A percentile compares a stretch with the other conserved stretches of the same genome.
Conservation (phyloP, 768 basidiomycete species). For the Kondoa subrosea region DNA sequence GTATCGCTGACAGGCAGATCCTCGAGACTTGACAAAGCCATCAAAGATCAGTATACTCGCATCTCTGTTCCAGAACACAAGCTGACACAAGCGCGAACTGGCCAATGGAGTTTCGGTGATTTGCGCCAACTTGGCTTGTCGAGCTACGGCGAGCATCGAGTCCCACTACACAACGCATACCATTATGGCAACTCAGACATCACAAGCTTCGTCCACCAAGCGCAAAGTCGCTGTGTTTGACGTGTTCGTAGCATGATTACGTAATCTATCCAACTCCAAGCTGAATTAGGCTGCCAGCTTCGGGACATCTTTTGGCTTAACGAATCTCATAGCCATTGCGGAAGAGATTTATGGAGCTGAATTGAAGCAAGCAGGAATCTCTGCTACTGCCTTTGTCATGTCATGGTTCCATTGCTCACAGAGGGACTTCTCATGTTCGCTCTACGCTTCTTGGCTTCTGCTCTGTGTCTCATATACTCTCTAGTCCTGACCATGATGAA, state of each 20-base stretch:
- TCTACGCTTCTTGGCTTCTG: conserved; percentile 8
- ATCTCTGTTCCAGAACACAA: no score
- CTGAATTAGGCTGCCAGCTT: neutral
- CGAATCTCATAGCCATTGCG: conserved; percentile 10
- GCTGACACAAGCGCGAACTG: no score
- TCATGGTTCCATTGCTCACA: neutral
- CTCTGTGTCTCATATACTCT: conserved; percentile 6
- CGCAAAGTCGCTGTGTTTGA: neutral
- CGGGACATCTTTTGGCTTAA: neutral
- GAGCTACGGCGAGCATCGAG: no score
- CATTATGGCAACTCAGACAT: no score
- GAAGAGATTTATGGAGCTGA: conserved; percentile 12
- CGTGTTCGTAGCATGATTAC: neutral
- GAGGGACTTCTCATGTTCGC: no score
- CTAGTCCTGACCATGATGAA: neutral
- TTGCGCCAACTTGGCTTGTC: no score
- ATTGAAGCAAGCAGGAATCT: conserved; percentile 17
- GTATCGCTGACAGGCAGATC: neutral
- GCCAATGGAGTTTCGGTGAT: no score
- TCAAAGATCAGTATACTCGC: no score
- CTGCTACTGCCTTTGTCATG: conserved; percentile 15
- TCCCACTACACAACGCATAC: no score
- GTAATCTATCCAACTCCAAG: neutral
- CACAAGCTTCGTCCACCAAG: no score
- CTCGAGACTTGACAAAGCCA: neutral